phyloP scores from a whole-genome alignment of 73 alveolate species.

The Stentor roeselii region DNA sequence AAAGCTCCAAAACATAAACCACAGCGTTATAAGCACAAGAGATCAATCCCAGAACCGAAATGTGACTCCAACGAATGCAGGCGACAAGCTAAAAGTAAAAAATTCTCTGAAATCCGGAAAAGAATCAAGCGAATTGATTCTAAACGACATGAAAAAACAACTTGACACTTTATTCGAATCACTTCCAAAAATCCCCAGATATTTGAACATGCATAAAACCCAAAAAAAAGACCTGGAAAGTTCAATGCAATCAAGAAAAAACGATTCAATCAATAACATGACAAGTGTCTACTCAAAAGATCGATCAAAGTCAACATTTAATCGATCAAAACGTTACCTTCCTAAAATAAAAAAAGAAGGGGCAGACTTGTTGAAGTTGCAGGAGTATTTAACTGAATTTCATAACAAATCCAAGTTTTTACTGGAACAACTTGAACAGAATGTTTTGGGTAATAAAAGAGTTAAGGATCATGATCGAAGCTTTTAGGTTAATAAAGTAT shows the following conservation, averaged over 20 bases:
- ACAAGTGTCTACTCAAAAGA: too few species aligned
- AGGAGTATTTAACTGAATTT: background rate
- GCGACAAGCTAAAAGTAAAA: background rate
- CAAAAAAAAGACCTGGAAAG: background rate
- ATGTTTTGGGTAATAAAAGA: background rate
- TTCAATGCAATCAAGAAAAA: background rate
- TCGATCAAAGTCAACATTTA: background rate
- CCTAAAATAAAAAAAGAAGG: background rate
- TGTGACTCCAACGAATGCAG: background rate
- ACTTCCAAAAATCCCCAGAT: background rate
- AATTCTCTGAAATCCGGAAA: background rate
- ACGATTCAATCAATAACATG: background rate
- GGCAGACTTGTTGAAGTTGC: background rate
- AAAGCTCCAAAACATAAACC: background rate
- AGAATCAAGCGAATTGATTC: background rate
- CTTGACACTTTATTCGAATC: background rate
- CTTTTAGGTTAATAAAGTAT: background rate
- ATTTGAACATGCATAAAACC: background rate
- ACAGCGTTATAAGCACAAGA: conserved; percentile 2
- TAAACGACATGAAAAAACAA: background rate
- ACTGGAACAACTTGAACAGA: background rate
- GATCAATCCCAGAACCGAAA: background rate
- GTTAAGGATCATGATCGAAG: too few species aligned
- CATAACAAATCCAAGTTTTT: background rate
- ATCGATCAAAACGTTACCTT: background rate